Evolutionary conservation across 2,329 filamentous ascomycete genomes (phyloP).

Genomic region (Alternaria sp.): DNA sequence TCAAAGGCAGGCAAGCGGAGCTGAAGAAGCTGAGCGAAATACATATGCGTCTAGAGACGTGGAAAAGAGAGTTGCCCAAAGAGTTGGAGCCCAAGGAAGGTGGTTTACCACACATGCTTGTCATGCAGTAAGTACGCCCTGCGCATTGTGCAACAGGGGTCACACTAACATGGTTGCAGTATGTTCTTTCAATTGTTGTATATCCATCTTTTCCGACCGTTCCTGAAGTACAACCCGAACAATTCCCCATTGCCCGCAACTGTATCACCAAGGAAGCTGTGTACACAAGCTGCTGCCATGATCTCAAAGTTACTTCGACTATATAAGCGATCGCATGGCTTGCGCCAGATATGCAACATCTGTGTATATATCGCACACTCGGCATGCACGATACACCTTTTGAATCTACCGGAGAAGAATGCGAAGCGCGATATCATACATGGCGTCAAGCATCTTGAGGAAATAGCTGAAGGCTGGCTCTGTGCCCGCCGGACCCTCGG

Average conservation of each 20-base stretch:
- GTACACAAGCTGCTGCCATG: conserved; percentile 85
- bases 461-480: conserved; percentile 94
- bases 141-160: neutral
- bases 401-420: conserved; percentile 92
- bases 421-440: conserved; percentile 89
- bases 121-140: conserved; percentile 79
- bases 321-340: conserved; percentile 90
- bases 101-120: conserved; percentile 81
- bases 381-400: conserved; percentile 91
- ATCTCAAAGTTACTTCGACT: conserved; percentile 95
- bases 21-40: conserved; percentile 93
- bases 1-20: conserved; percentile 79
- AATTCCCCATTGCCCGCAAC: conserved; percentile 85
- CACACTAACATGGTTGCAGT: conserved; percentile 59
- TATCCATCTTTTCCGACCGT: conserved; percentile 94
- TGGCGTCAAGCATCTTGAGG: conserved; percentile 89
- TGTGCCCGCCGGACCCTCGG: conserved; percentile 85
- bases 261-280: conserved; percentile 89
- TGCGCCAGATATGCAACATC: conserved; percentile 95
- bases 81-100: conserved; percentile 92
- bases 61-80: conserved; percentile 82
- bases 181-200: conserved; percentile 98
- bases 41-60: conserved; percentile 87
- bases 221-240: conserved; percentile 85
- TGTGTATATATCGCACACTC: conserved; percentile 95